These are phyloP conservation scores for Hymenotorrendiella dingleyae DNA, from an alignment of 2,329 filamentous ascomycete genomes.

Conservation along the genomic window DNA sequence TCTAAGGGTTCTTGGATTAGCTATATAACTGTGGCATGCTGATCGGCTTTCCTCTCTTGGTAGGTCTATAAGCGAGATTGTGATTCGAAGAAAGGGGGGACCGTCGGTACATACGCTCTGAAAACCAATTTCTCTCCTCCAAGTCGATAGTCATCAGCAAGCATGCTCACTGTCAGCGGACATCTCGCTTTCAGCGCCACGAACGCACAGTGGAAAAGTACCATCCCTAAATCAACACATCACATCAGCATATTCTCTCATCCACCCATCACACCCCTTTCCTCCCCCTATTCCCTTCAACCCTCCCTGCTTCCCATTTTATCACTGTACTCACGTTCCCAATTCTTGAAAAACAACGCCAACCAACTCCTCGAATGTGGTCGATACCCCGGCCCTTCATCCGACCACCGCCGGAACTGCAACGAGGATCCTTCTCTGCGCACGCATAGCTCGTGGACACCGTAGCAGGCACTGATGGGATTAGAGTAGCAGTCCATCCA, in stretches of 20 bases:
- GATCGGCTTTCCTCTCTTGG: no score
- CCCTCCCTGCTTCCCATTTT: no score
- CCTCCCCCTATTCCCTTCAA: no score
- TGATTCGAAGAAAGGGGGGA: not conserved
- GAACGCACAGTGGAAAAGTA: slow-evolving; percentile 54
- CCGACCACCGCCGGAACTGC: slow-evolving; percentile 47
- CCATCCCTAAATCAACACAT: slow-evolving; percentile 45
- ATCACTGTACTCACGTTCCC: slow-evolving; percentile 46
- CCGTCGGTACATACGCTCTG: slow-evolving; percentile 43
- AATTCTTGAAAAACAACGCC: slow-evolving; percentile 50
- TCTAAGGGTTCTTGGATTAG: no score
- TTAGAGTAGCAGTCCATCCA: slow-evolving; percentile 26
- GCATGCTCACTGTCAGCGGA: slow-evolving; percentile 38
- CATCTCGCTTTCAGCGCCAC: slow-evolving; percentile 50
- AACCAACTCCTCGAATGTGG: slow-evolving; percentile 47
- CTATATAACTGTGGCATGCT: no score
- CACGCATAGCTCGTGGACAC: slow-evolving; percentile 50
- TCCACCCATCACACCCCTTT: not conserved
- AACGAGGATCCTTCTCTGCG: slow-evolving; percentile 43
- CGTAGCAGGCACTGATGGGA: slow-evolving; percentile 41
- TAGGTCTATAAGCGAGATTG: no score
- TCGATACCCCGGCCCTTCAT: no score
- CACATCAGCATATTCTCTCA: not conserved
- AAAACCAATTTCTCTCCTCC: slow-evolving; percentile 46
- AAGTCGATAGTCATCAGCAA: slow-evolving; percentile 42